These are phyloP conservation scores for Eleusine indica DNA, from an alignment of 176 grass and related monocot species.

Conservation along the genomic window DNA sequence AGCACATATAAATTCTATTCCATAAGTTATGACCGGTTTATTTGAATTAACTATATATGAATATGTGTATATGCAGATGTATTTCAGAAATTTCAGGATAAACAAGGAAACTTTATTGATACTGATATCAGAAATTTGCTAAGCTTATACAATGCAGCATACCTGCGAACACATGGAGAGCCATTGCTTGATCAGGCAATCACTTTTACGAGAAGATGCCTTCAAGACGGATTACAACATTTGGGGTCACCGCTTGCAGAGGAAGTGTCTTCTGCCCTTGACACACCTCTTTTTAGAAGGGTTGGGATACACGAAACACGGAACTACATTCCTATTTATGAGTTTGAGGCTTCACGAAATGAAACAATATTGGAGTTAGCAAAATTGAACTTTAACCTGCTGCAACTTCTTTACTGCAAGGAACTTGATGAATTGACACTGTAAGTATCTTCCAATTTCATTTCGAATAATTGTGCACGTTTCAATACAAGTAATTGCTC, in stretches of 20 bases:
- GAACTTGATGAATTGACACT: no score
- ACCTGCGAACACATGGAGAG: conserved; percentile 41
- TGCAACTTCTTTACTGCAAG: no score
- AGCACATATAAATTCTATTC: neutral
- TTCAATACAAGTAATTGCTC: no score
- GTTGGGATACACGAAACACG: conserved; percentile 29
- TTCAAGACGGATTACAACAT: conserved; percentile 14
- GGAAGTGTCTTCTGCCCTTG: conserved; percentile 14
- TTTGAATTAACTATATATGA: neutral
- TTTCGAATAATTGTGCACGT: no score
- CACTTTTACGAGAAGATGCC: conserved; percentile 26
- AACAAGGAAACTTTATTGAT: conserved; percentile 30
- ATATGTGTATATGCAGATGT: conserved; percentile 19
- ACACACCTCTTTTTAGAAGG: conserved; percentile 40
- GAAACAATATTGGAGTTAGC: no score
- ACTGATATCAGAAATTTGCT: conserved; percentile 23
- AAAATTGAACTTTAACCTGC: no score
- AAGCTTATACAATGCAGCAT: conserved; percentile 46
- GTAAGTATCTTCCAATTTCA: no score
- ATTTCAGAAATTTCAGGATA: conserved; percentile 37
- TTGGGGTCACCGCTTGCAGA: neutral
- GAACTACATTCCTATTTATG: conserved; percentile 17
- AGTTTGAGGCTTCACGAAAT: no score
- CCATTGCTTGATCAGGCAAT: conserved; percentile 48
- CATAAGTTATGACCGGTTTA: neutral